Base-by-base conservation (phyloP, 2,329 filamentous ascomycete species). In the Fusarium ramigenum region DNA sequence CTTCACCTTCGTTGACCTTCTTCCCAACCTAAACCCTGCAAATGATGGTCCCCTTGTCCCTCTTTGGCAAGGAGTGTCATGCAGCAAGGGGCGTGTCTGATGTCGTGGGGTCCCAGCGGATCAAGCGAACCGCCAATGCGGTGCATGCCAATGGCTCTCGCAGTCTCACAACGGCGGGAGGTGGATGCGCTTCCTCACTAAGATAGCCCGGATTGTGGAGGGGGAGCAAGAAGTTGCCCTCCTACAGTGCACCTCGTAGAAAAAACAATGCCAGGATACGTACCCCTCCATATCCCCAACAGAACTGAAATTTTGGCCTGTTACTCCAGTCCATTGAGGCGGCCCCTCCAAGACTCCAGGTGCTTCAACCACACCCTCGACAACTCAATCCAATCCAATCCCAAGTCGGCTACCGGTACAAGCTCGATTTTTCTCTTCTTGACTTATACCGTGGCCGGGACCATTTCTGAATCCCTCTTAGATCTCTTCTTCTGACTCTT, bases 211-310 rank as follows among this genome's bases (percentile, higher is more conserved):
- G 71, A 73, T 74, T 73, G 71, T 73, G 71, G 71, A 74, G 71
- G 71, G 71, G 72, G 36, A 70, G 46, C 40, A 61, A 60, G 60
- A 68, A 64, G 70, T 47, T 72, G 71, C 46, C 63, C 56, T 71
- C 67, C 56, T 66, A 44, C 40, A 60, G 28, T 40, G 30, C 32
- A 36, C 23, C 49, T 44, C 54, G 52, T 46, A 56, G 39, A 40
- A 61, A 73, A 74, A 73, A 75, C 56, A 69, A 47, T 72, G 72
- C 68, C 50, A 67, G 69, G 76, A 77, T 78, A 78, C 76, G 76
- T 78, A 78, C 75, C 76, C 76, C 74, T 77, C 73, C 73, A 75
- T 75, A 80, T 83, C 83, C 83, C 83, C 83, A 85, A 84, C 80
- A 83, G 80, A 83, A 82, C 81, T 81, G 81, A 82, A 83, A 70